Evolutionary conservation across 345 rosid species (phyloP), one percentile per base, ranked within the genome.

Genomic region (Eucalyptus curtisii): DNA sequence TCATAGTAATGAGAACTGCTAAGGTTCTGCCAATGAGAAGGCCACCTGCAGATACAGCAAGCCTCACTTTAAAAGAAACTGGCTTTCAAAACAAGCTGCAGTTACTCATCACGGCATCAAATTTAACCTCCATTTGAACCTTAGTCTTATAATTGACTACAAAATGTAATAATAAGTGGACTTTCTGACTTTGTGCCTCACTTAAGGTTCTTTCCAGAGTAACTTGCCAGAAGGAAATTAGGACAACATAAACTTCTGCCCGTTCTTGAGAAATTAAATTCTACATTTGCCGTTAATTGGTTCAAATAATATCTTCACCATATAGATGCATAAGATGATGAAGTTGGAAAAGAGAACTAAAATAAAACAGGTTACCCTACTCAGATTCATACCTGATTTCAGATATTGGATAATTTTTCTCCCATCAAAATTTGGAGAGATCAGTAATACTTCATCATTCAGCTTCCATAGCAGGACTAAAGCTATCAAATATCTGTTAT

Each of bases 1-100:
- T 96, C 94, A 94, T 93, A 50, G 98, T 94, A 86, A 94, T 90
- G 90, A 96, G 95, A 90, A 95, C 94, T 81, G 99, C 97, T 44
- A 95, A 86, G 14, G 99, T 96, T 94, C 99, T 95, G 90, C 96
- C 95, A 86, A 96, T 93, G 90, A 98, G 98, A 92, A 96, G 98
- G 87, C 99, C 96, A 66, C 99, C 99, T 96, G 91, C 88, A 89
- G 85, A 61, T 87, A 86, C n/a, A 86, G 24, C 25, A 86, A 88
- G 90, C 71, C 44, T 44, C n/a, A 3, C 50, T 86, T 87, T 15
- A 52, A 87, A 47, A 80, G 37, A 31, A 42, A 22, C 42, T 48
- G 61, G 4, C 64, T 20, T 61, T 40, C 11, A 24, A 24, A n/a
- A 44, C 52, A 31, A 33, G 44, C 25, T 3, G 22, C 53, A 57